phyloP scores from a whole-genome alignment of 129 eudicot species.

The Tagetes erecta region DNA sequence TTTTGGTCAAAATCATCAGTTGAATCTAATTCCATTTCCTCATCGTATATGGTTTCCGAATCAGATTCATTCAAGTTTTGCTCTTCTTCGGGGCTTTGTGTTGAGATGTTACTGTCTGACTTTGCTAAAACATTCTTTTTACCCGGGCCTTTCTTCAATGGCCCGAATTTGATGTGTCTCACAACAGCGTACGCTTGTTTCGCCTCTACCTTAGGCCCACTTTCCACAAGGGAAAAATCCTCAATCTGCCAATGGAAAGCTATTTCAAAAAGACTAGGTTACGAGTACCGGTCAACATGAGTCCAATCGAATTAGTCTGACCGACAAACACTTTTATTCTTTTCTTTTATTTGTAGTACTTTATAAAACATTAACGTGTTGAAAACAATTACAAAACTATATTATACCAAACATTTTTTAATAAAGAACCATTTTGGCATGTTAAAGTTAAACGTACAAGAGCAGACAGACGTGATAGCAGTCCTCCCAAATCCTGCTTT shows the following conservation, averaged over 20 bases:
- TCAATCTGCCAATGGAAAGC: conserved; percentile 50
- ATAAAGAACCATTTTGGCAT: background rate
- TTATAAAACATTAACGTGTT: background rate
- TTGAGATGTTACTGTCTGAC: conserved; percentile 17
- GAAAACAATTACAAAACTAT: background rate
- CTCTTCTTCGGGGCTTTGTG: conserved; percentile 29
- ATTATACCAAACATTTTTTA: background rate
- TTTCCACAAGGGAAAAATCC: conserved; percentile 61
- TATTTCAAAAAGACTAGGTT: background rate
- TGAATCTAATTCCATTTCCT: conserved; percentile 29
- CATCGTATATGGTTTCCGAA: conserved; percentile 29
- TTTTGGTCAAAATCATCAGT: conserved; percentile 33
- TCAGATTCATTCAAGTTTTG: conserved; percentile 26
- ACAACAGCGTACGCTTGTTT: conserved; percentile 59
- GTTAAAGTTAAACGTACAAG: conserved; percentile 45
- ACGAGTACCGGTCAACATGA: background rate
- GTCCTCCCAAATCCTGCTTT: conserved; percentile 43
- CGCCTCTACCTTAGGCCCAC: conserved; percentile 58
- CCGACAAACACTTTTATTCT: background rate
- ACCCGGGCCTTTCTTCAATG: conserved; percentile 60
- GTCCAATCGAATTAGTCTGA: background rate
- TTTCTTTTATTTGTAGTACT: background rate
- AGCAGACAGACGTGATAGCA: conserved; percentile 56
- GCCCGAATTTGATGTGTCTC: conserved; percentile 73
- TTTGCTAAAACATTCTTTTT: conserved; percentile 38